Evolutionary conservation across 2,329 filamentous ascomycete genomes (phyloP).

Genomic region (Penicillium sp.): DNA sequence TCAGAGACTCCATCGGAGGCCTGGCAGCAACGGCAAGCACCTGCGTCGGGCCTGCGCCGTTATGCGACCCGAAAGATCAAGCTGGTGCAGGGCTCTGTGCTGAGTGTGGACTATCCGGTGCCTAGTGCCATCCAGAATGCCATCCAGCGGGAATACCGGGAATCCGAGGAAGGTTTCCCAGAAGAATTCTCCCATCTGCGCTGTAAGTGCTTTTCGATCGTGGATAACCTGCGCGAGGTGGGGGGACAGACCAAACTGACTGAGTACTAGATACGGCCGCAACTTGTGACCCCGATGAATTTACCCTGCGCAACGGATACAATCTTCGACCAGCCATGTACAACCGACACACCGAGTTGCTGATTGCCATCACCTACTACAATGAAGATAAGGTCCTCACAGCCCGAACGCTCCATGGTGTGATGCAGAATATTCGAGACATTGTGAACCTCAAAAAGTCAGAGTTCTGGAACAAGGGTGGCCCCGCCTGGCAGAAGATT

Average conservation of each 20-base stretch:
- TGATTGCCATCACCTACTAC: conserved; percentile 98
- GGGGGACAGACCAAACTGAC: conserved; percentile 9
- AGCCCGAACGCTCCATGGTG: conserved; percentile 88
- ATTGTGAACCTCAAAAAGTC: conserved; percentile 98
- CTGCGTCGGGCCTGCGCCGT: conserved; percentile 70
- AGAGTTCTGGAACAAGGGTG: conserved; percentile 98
- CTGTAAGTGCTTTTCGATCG: conserved; percentile 57
- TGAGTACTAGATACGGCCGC: conserved; percentile 77
- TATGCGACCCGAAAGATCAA: conserved; percentile 97
- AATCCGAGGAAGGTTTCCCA: conserved; percentile 78
- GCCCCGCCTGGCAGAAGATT: conserved; percentile 98
- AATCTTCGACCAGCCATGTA: conserved; percentile 98
- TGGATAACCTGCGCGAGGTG: too few species aligned
- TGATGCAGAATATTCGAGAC: conserved; percentile 97
- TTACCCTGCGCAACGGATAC: conserved; percentile 98
- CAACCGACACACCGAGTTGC: conserved; percentile 93
- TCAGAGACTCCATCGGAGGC: conserved; percentile 71
- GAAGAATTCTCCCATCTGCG: conserved; percentile 98
- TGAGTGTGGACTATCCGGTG: conserved; percentile 96
- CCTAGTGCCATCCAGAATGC: conserved; percentile 97
- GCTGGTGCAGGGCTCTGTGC: conserved; percentile 92
- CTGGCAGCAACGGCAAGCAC: conserved; percentile 78
- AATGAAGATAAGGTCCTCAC: conserved; percentile 97
- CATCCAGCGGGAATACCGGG: conserved; percentile 87
- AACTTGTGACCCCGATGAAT: conserved; percentile 97